phyloP scores from a whole-genome alignment of 108 stramenopile genomes.

The Pinguiococcus pyrenoidosus region DNA sequence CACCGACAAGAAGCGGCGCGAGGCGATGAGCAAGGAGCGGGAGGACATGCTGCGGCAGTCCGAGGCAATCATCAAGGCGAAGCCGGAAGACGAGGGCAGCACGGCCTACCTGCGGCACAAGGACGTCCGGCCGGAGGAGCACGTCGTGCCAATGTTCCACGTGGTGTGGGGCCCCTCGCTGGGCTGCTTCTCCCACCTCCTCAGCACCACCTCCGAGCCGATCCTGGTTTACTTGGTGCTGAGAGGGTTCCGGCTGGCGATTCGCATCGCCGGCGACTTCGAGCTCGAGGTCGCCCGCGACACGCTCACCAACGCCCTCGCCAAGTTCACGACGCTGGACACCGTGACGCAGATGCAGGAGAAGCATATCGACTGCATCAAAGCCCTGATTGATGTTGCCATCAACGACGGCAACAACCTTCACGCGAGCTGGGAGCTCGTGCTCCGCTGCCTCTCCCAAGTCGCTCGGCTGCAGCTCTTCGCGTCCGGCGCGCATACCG shows the following conservation, averaged over 20 bases:
- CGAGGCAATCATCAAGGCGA: slow-evolving; percentile 51
- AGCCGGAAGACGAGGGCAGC: not conserved
- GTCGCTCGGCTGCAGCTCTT: slow-evolving; percentile 54
- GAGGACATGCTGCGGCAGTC: slow-evolving; percentile 78
- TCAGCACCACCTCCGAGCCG: slow-evolving; percentile 11
- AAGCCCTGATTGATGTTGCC: slow-evolving; percentile 65
- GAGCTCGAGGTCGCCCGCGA: slow-evolving; percentile 68
- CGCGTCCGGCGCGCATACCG: slow-evolving; percentile 46
- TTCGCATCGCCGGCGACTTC: slow-evolving; percentile 64
- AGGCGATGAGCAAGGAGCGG: slow-evolving; percentile 74
- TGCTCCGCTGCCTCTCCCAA: slow-evolving; percentile 75
- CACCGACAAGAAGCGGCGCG: slow-evolving; percentile 47
- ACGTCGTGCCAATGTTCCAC: slow-evolving; percentile 88
- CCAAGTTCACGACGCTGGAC: slow-evolving; percentile 62
- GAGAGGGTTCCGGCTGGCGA: slow-evolving; percentile 55
- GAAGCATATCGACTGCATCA: slow-evolving; percentile 71
- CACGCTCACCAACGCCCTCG: slow-evolving; percentile 71
- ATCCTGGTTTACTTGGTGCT: not conserved
- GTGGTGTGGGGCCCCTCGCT: slow-evolving; percentile 92
- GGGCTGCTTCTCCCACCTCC: slow-evolving; percentile 66
- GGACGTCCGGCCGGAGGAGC: slow-evolving; percentile 45
- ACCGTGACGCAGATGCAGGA: slow-evolving; percentile 65
- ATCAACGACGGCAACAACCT: slow-evolving; percentile 73
- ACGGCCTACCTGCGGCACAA: not conserved
- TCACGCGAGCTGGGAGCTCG: slow-evolving; percentile 71